Conservation (phyloP, 768 basidiomycete species). For the Russula brevipes region DNA sequence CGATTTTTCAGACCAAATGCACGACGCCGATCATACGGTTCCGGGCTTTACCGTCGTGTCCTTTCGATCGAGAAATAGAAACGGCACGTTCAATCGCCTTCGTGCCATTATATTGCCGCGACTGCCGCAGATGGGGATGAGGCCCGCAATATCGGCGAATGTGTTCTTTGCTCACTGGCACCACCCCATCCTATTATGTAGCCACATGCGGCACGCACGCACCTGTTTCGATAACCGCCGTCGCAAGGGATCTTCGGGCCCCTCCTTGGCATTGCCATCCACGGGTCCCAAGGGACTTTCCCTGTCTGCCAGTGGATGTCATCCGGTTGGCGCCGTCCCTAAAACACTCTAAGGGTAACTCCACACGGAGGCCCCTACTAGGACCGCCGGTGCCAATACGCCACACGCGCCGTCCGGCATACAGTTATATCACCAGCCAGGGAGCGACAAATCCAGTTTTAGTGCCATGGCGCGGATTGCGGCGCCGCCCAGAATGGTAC, state of each 20-base stretch:
- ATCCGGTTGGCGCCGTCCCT: not conserved
- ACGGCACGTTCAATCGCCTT: not conserved
- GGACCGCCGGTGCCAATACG: too few relatives aligned
- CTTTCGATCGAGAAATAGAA: not conserved
- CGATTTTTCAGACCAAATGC: not conserved
- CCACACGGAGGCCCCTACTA: not conserved
- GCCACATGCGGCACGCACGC: not conserved
- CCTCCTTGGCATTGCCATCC: not conserved
- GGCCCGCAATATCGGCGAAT: not conserved
- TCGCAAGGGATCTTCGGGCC: not conserved
- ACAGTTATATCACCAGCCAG: too few relatives aligned
- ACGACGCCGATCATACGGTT: not conserved
- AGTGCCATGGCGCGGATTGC: not conserved
- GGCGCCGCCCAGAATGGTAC: not conserved
- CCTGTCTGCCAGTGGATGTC: not conserved
- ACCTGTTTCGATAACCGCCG: not conserved
- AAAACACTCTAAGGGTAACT: too few relatives aligned
- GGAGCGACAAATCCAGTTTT: not conserved
- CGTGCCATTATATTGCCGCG: not conserved
- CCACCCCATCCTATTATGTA: not conserved
- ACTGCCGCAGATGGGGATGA: not conserved
- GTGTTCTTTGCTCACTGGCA: not conserved
- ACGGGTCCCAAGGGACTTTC: not conserved
- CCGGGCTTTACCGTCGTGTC: not conserved
- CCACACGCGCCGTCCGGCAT: too few relatives aligned